A percentile compares a stretch with the other conserved stretches of the same genome.
These are phyloP conservation scores for Gloeopeniophorella convolvens DNA, from an alignment of 768 basidiomycete genomes.

Conservation along the genomic window DNA sequence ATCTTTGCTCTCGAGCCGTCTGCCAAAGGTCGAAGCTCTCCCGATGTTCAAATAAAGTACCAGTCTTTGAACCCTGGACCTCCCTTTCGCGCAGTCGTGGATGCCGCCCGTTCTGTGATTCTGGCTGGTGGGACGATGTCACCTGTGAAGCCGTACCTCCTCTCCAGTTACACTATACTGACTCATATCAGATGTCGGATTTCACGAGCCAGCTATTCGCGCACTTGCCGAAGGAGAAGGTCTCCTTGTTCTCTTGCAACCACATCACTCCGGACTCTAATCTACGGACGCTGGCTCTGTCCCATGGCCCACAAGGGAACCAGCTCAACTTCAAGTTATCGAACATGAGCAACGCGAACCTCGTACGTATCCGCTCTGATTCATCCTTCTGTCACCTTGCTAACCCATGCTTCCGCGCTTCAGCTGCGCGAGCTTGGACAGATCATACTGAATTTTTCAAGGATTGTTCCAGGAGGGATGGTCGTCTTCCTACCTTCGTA, in stretches of 20 bases:
- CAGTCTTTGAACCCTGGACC: conserved; percentile 90
- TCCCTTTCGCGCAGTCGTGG: conserved; percentile 77
- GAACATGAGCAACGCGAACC: conserved; percentile 50
- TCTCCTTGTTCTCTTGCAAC: conserved; percentile 84
- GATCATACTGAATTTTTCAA: conserved; percentile 71
- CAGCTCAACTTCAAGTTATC: conserved; percentile 79
- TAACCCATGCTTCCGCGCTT: not conserved
- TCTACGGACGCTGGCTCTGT: conserved; percentile 67
- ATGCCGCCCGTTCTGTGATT: conserved; percentile 75
- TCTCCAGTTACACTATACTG: not conserved
- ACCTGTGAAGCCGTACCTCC: conserved; percentile 49
- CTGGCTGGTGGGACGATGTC: conserved; percentile 98
- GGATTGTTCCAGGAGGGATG: conserved; percentile 77
- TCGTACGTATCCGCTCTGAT: conserved; percentile 39
- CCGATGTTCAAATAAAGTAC: conserved; percentile 65
- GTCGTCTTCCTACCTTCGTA: conserved; percentile 96
- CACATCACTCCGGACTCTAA: conserved; percentile 85
- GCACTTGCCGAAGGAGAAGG: conserved; percentile 46
- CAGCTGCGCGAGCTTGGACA: conserved; percentile 82
- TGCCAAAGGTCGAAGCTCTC: conserved; percentile 31
- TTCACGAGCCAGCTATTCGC: conserved; percentile 77
- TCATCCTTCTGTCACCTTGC: not conserved
- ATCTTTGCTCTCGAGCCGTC: conserved; percentile 36
- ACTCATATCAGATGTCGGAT: conserved; percentile 66
- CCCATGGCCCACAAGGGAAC: conserved; percentile 66